phyloP scores from a whole-genome alignment of 108 stramenopile species.

The Craspedostauros australis region DNA sequence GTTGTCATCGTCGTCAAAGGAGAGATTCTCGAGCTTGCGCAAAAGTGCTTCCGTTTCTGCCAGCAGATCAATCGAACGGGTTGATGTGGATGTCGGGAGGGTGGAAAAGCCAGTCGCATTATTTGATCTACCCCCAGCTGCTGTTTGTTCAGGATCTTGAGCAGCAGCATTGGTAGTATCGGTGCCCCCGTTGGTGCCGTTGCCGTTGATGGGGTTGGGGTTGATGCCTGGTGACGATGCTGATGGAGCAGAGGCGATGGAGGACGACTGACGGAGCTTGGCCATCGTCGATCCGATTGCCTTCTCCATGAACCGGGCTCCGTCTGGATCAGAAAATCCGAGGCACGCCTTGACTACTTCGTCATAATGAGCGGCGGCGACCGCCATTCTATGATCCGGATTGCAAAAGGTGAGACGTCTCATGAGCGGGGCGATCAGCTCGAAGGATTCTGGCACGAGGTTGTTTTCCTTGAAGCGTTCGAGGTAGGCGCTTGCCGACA shows the following conservation, averaged over 20 bases:
- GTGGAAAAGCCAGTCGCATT: too few species aligned
- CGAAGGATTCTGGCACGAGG: constrained; percentile 22
- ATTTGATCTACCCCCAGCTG: too few species aligned
- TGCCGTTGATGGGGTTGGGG: background rate
- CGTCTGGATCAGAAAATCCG: constrained; percentile 72
- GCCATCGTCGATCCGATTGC: constrained; percentile 42
- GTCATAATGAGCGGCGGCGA: constrained; percentile 75
- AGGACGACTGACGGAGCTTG: constrained; percentile 11
- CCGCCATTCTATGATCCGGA: constrained; percentile 87
- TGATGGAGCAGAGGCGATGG: too few species aligned
- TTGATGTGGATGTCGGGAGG: too few species aligned
- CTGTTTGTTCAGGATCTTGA: too few species aligned
- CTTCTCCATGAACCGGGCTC: constrained; percentile 53
- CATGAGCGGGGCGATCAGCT: constrained; percentile 16
- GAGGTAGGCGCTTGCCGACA: constrained; percentile 64
- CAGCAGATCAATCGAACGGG: constrained; percentile 25
- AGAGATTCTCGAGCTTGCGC: constrained; percentile 25
- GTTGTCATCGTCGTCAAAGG: constrained; percentile 34
- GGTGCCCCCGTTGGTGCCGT: too few species aligned
- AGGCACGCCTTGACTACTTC: constrained; percentile 60
- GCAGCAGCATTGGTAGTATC: too few species aligned
- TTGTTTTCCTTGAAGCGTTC: constrained; percentile 48
- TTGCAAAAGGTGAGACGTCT: constrained; percentile 16
- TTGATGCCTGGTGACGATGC: background rate
- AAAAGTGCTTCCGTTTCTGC: constrained; percentile 35